These are phyloP conservation scores for Carex littledalei DNA, from an alignment of 176 grass and related monocot species.

Conservation along the genomic window DNA sequence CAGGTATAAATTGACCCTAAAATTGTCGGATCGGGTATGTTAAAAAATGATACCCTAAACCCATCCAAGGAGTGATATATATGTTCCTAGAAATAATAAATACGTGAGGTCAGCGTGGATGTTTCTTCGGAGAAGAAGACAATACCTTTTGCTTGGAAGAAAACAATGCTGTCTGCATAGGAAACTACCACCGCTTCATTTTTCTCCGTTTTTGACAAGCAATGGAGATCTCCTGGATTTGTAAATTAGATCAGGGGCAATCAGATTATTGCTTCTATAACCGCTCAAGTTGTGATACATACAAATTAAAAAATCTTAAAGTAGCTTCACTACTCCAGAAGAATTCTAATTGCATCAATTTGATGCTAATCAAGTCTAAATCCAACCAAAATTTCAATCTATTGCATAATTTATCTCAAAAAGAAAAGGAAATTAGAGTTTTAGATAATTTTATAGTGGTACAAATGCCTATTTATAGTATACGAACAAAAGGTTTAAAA, in stretches of 20 bases:
- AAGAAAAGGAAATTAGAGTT: neutral
- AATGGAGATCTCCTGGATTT: neutral
- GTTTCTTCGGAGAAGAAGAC: conserved; percentile 17
- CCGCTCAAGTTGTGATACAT: neutral
- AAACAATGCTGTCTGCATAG: conserved; percentile 17
- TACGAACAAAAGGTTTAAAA: neutral
- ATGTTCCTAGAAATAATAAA: conserved; percentile 6
- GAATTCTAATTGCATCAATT: neutral
- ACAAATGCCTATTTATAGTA: neutral
- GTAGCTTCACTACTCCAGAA: neutral
- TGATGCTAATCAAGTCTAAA: neutral
- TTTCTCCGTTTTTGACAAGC: neutral
- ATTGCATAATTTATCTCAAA: no score
- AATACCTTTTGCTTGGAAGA: conserved; percentile 20
- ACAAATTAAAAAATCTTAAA: neutral
- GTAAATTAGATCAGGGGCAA: neutral
- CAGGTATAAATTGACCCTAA: neutral
- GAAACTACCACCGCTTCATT: neutral
- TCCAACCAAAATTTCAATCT: neutral
- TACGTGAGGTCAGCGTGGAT: neutral
- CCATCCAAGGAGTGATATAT: neutral
- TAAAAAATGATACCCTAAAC: neutral
- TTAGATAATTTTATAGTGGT: neutral
- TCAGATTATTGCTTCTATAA: neutral
- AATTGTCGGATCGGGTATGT: neutral